Evolutionary conservation across 768 basidiomycete species (phyloP).

Genomic region (Ramaria sp.): DNA sequence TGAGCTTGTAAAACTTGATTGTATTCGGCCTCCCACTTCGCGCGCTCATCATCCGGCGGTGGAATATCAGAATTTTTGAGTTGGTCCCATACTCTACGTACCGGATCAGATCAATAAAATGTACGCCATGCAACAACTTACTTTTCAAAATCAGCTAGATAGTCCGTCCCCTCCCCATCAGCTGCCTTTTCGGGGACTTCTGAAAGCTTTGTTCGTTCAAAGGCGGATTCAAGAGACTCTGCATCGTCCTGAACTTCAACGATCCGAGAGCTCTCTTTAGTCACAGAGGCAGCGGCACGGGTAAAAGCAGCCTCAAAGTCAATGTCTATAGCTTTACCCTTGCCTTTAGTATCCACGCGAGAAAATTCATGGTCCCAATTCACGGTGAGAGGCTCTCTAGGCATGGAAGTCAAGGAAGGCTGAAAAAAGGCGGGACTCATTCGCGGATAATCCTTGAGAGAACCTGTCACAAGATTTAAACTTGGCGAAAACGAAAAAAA

Average conservation of each 20-base stretch:
- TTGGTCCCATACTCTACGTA: slow-evolving; percentile 48
- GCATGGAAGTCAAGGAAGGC: neutral
- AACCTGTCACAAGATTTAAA: slow-evolving; percentile 1
- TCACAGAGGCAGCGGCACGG: slow-evolving; percentile 46
- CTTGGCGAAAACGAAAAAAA: neutral
- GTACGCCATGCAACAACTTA: slow-evolving; percentile 20
- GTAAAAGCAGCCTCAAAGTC: slow-evolving; percentile 86
- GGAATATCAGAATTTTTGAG: slow-evolving; percentile 47
- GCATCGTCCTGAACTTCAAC: slow-evolving; percentile 40
- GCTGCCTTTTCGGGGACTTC: slow-evolving; percentile 20
- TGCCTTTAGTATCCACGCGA: slow-evolving; percentile 41
- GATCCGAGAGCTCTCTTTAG: slow-evolving; percentile 36
- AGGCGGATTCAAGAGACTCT: slow-evolving; percentile 27
- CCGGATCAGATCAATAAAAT: neutral
- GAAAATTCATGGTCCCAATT: slow-evolving; percentile 16
- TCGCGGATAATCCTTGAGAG: slow-evolving; percentile 9
- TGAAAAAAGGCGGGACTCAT: neutral
- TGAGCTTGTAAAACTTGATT: slow-evolving; percentile 63
- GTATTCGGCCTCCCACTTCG: slow-evolving; percentile 78
- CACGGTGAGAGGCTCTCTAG: slow-evolving; percentile 15
- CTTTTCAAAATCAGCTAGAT: slow-evolving; percentile 40
- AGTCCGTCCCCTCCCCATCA: slow-evolving; percentile 14
- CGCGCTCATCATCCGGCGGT: slow-evolving; percentile 50
- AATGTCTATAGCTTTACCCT: slow-evolving; percentile 67
- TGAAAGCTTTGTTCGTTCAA: slow-evolving; percentile 25